Conservation (phyloP, 345 rosid species). For the Eucalyptus regnans region DNA sequence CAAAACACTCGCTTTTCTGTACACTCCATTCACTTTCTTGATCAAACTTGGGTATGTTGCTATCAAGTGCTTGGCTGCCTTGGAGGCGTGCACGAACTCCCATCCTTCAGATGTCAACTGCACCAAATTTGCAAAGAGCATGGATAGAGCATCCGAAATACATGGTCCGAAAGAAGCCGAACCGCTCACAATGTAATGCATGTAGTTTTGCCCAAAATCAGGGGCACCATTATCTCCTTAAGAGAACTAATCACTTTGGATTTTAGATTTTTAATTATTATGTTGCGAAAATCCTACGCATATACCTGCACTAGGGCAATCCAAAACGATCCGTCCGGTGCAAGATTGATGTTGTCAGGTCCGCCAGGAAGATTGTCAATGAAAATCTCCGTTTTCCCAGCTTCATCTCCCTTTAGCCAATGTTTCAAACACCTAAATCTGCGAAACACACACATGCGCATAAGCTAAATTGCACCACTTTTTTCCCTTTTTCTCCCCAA, state of each 20-base stretch:
- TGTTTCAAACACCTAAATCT: slow-evolving; percentile 33
- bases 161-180: not conserved
- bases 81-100: slow-evolving; percentile 32
- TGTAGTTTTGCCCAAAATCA: not conserved
- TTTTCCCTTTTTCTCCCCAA: not conserved
- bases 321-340: slow-evolving; percentile 54
- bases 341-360: slow-evolving; percentile 45
- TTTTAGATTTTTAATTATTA: not conserved
- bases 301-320: slow-evolving; percentile 23
- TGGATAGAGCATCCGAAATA: not conserved
- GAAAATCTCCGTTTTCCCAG: slow-evolving; percentile 24
- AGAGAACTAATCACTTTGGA: not conserved
- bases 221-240: not conserved
- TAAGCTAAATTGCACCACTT: not conserved
- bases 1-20: slow-evolving; percentile 13
- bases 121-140: not conserved
- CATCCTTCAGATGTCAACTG: slow-evolving; percentile 8
- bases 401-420: slow-evolving; percentile 30
- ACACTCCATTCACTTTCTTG: not conserved
- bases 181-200: not conserved
- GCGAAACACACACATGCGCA: not conserved
- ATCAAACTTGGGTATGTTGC: slow-evolving; percentile 11
- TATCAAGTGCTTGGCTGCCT: slow-evolving; percentile 11
- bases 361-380: slow-evolving; percentile 33
- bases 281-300: not conserved